A percentile compares a stretch with the other conserved stretches of the same genome.
Evolutionary conservation across 129 eudicot genomes (phyloP).

Genomic region (Pulicaria dysenterica): DNA sequence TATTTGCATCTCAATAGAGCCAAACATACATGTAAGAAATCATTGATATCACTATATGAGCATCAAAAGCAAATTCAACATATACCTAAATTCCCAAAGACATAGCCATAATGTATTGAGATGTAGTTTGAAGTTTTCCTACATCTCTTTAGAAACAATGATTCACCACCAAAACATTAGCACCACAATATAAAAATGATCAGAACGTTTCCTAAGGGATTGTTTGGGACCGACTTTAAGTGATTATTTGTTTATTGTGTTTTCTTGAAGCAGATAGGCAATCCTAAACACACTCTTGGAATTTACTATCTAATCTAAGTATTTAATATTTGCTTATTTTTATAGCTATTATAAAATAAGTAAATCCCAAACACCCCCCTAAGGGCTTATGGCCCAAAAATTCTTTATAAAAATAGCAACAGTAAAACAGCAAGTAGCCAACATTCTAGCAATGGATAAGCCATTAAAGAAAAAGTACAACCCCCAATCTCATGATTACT

Average conservation of each 20-base stretch:
- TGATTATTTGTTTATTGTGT: too few species aligned
- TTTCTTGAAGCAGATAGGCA: too few species aligned
- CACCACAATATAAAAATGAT: too few species aligned
- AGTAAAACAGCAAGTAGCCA: too few species aligned
- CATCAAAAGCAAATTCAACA: background rate
- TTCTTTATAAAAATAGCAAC: background rate
- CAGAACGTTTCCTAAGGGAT: too few species aligned
- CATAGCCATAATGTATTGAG: background rate
- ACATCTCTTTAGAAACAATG: background rate
- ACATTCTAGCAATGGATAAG: background rate
- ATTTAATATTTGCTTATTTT: too few species aligned
- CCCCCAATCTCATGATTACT: constrained; percentile 26
- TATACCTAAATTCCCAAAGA: background rate
- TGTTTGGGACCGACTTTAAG: too few species aligned
- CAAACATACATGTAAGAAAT: constrained; percentile 4
- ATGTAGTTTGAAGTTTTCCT: background rate
- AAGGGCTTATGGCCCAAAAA: background rate
- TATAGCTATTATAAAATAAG: background rate
- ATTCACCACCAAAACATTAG: constrained; percentile 13
- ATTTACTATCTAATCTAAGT: too few species aligned
- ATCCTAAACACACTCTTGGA: too few species aligned
- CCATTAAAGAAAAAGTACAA: background rate
- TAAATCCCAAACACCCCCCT: background rate
- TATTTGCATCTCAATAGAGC: constrained; percentile 13
- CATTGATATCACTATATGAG: background rate